A percentile compares a stretch with the other conserved stretches of the same genome.
These are phyloP conservation scores for Boeremia exigua DNA, from an alignment of 2,329 filamentous ascomycete genomes.

Conservation along the genomic window DNA sequence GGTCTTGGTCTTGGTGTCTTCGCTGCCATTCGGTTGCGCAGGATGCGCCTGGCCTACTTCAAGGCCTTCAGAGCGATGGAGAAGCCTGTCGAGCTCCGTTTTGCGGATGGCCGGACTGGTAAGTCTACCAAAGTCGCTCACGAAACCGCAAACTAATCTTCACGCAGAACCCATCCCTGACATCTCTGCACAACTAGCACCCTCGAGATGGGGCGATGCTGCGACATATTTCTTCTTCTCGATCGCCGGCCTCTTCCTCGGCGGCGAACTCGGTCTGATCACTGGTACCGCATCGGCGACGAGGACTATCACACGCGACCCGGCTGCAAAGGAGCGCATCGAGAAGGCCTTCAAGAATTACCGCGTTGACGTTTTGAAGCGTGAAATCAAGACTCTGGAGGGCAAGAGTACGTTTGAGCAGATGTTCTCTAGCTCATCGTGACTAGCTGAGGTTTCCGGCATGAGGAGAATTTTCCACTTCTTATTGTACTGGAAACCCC, in stretches of 20 bases:
- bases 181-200: constrained; percentile 63
- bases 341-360: constrained; percentile 69
- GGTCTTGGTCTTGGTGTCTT: constrained; percentile 65
- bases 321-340: constrained; percentile 62
- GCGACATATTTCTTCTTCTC: constrained; percentile 69
- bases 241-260: constrained; percentile 66
- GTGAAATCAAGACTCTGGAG: constrained; percentile 65
- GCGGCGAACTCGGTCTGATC: constrained; percentile 68
- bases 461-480: constrained; percentile 11
- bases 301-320: constrained; percentile 60
- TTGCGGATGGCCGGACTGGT: constrained; percentile 67
- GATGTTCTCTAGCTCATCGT: constrained; percentile 28
- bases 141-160: neutral
- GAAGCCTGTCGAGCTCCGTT: constrained; percentile 67
- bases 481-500: constrained; percentile 15
- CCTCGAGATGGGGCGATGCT: constrained; percentile 64
- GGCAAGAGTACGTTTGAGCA: constrained; percentile 40
- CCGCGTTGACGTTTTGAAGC: constrained; percentile 67
- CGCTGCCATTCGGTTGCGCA: constrained; percentile 62
- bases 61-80: constrained; percentile 66
- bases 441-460: constrained; percentile 11
- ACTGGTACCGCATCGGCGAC: constrained; percentile 63
- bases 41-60: constrained; percentile 64
- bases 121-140: constrained; percentile 1
- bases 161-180: constrained; percentile 65